phyloP scores from a whole-genome alignment of 2,329 filamentous ascomycete genomes.

The Ascochyta lentis region DNA sequence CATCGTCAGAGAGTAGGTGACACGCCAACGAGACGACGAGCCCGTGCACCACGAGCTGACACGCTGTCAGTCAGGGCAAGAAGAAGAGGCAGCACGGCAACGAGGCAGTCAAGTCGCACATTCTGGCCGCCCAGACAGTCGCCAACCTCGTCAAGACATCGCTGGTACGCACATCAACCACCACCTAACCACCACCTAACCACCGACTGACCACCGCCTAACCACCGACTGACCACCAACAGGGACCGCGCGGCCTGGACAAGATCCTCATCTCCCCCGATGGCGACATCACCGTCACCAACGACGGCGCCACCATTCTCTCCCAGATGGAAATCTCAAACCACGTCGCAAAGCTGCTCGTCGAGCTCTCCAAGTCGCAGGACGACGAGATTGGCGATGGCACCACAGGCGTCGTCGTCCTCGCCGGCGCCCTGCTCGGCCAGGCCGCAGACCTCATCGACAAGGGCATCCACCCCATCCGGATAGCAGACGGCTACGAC shows the following conservation, averaged over 20 bases:
- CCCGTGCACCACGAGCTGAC: background rate
- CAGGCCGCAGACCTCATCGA: slow-evolving; percentile 98
- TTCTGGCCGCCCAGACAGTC: slow-evolving; percentile 93
- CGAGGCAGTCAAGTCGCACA: slow-evolving; percentile 98
- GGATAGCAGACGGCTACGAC: slow-evolving; percentile 98
- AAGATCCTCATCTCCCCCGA: slow-evolving; percentile 99
- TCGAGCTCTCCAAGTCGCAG: slow-evolving; percentile 97
- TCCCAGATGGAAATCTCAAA: slow-evolving; percentile 98
- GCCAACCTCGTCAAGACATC: slow-evolving; percentile 98
- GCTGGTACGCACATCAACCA: slow-evolving; percentile 59
- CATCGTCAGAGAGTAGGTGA: slow-evolving; percentile 89
- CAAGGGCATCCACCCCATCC: slow-evolving; percentile 98
- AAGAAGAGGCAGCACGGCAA: slow-evolving; percentile 97
- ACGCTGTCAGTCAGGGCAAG: slow-evolving; percentile 76
- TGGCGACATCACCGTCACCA: slow-evolving; percentile 98
- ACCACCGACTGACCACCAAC: slow-evolving; percentile 1
- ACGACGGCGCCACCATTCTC: slow-evolving; percentile 97
- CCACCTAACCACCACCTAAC: too few relatives aligned
- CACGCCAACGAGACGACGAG: background rate
- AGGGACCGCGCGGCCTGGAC: slow-evolving; percentile 92
- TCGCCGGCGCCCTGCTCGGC: slow-evolving; percentile 92
- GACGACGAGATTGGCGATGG: slow-evolving; percentile 99
- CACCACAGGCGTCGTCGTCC: slow-evolving; percentile 95
- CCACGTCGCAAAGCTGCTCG: slow-evolving; percentile 95
- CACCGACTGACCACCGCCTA: too few relatives aligned